Evolutionary conservation across 306 rosid genomes (phyloP).

Genomic region (Cicer yamashitae): DNA sequence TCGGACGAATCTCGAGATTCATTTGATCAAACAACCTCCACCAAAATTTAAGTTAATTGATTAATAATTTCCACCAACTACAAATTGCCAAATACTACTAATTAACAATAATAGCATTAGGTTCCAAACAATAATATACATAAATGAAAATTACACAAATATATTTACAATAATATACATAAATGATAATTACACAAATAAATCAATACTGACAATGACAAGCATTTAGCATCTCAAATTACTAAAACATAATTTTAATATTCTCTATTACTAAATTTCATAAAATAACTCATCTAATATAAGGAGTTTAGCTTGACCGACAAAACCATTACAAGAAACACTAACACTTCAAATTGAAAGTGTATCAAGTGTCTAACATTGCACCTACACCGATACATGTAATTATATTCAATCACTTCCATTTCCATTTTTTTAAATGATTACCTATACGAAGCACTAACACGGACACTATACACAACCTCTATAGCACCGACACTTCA

Average conservation of each 20-base stretch:
- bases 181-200: background rate
- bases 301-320: background rate
- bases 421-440: too few relatives aligned
- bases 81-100: background rate
- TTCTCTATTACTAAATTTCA: background rate
- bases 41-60: slow-evolving; percentile 1
- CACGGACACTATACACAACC: too few relatives aligned
- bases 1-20: background rate
- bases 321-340: background rate
- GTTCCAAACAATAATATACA: background rate
- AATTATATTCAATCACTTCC: too few relatives aligned
- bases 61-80: background rate
- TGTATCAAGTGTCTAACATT: too few relatives aligned
- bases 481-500: too few relatives aligned
- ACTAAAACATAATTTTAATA: background rate
- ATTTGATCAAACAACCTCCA: slow-evolving; percentile 14
- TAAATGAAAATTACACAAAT: background rate
- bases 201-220: background rate
- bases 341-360: too few relatives aligned
- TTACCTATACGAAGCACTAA: too few relatives aligned
- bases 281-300: background rate
- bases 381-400: too few relatives aligned
- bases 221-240: background rate
- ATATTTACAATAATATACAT: background rate
- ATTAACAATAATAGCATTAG: background rate